These are phyloP conservation scores for Lentithecium fluviatile DNA, from an alignment of 495 filamentous ascomycete genomes.

Conservation along the genomic window DNA sequence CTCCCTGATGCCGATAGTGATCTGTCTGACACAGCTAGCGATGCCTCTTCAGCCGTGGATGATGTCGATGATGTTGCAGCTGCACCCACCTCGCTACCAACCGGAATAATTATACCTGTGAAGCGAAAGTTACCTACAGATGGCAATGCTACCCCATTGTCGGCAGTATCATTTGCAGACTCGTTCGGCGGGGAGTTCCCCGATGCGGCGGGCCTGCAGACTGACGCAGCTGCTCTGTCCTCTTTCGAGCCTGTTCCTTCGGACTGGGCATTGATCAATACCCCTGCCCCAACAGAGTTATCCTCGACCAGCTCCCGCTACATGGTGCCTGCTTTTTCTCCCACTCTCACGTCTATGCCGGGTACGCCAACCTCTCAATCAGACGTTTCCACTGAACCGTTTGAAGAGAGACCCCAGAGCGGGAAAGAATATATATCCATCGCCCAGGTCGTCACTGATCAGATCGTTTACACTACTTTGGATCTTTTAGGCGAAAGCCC, in stretches of 20 bases:
- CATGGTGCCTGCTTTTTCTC: constrained; percentile 37
- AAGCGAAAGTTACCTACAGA: constrained; percentile 32
- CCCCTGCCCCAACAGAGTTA: constrained; percentile 19
- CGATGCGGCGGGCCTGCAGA: constrained; percentile 13
- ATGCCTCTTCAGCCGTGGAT: constrained; percentile 8
- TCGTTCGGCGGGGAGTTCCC: constrained; percentile 17
- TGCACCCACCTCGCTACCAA: constrained; percentile 1
- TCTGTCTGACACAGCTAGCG: constrained; percentile 19
- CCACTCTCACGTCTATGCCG: constrained; percentile 52
- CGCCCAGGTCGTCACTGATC: constrained; percentile 63
- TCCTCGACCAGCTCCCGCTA: constrained; percentile 3
- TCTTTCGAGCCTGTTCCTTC: constrained; percentile 31
- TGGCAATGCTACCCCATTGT: constrained; percentile 34
- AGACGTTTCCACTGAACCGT: constrained; percentile 6
- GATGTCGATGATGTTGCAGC: constrained; percentile 15
- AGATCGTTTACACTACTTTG: constrained; percentile 47
- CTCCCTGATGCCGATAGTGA: constrained; percentile 14
- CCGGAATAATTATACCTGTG: constrained; percentile 6
- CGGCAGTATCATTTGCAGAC: constrained; percentile 27
- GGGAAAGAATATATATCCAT: constrained; percentile 54
- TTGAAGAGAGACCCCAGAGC: constrained; percentile 27
- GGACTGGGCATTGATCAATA: constrained; percentile 33
- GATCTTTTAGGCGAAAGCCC: constrained; percentile 25
- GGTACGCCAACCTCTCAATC: constrained; percentile 43
- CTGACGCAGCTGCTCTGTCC: constrained; percentile 23